Evolutionary conservation across 805 yeast species (phyloP), one percentile per base, ranked within the genome.

Genomic region (Candida quercuum): DNA sequence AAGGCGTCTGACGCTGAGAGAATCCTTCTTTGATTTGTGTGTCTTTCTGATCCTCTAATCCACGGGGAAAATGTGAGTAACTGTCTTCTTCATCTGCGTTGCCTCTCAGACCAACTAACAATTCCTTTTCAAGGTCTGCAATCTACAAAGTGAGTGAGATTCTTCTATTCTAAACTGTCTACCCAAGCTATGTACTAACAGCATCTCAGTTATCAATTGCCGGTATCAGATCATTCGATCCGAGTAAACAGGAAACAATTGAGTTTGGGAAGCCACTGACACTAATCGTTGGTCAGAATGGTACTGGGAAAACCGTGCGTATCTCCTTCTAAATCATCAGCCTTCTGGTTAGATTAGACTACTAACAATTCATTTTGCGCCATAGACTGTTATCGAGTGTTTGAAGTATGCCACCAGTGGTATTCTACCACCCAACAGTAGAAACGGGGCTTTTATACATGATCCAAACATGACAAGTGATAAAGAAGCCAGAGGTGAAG

Each of bases 351-450:
- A 8, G 13, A 4, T 10, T 26, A 13, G 15, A 19, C 13, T 25
- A 28, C 35, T 33, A 32, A 31, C 36, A 13, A 15, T n/a, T n/a
- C n/a, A n/a, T n/a, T n/a, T n/a, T n/a, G n/a, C 19, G 17, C 13
- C 8, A 26, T 33, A 60, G 55, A 89, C 98, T 1, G 81, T 93
- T 40, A 94, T 93, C 44, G 99, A 93, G 60, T 88, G 97, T 57
- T 67, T 93, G 42, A 76, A 88, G 56, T 93, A 88, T 60, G 91
- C 94, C 16, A 87, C 99, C 10, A 91, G 99, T 0, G 98, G 98
- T 9, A 93, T 84, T 53, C 65, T 89, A 41, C 99, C 99, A 2
- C 99, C 99, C 0, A 89, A 91, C 53, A 79, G 89, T 31, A 88
- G 86, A 56, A 95, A 95, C 36, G 98, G 98, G 8, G 98, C 97